Evolutionary conservation across 2,329 filamentous ascomycete genomes (phyloP).

Genomic region (Cordyceps tenuipes): DNA sequence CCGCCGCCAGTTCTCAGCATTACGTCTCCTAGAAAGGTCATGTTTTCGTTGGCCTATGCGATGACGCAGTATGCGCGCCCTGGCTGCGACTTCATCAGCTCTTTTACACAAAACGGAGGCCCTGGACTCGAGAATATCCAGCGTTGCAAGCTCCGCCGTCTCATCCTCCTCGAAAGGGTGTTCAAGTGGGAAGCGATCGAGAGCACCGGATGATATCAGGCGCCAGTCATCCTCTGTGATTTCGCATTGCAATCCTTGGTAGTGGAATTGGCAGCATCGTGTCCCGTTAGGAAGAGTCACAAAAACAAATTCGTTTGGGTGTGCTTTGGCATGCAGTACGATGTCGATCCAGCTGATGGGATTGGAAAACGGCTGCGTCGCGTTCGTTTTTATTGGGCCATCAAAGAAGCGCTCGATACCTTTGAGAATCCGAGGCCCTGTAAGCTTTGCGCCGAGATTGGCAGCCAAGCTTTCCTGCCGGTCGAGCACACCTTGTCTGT

Average conservation of each 20-base stretch:
- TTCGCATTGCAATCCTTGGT: constrained; percentile 73
- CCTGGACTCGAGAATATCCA: constrained; percentile 76
- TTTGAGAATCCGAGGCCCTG: constrained; percentile 75
- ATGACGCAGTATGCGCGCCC: constrained; percentile 70
- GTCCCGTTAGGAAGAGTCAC: constrained; percentile 59
- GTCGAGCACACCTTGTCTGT: constrained; percentile 59
- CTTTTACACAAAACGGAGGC: constrained; percentile 69
- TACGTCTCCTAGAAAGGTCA: constrained; percentile 23
- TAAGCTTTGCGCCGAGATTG: constrained; percentile 73
- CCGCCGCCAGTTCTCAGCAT: constrained; percentile 23
- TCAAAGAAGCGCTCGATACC: constrained; percentile 83
- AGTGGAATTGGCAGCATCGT: constrained; percentile 71
- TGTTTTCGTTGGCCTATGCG: constrained; percentile 41
- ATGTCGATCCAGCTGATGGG: constrained; percentile 77
- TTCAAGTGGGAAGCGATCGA: constrained; percentile 69
- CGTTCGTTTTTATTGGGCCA: constrained; percentile 55
- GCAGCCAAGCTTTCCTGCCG: constrained; percentile 81
- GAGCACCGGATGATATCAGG: constrained; percentile 71
- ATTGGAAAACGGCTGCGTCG: constrained; percentile 48
- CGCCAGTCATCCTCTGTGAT: constrained; percentile 84
- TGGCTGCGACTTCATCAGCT: constrained; percentile 61
- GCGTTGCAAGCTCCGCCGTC: constrained; percentile 71
- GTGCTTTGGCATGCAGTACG: constrained; percentile 73
- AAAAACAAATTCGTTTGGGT: constrained; percentile 69
- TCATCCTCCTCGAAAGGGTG: constrained; percentile 81